Base-by-base conservation (phyloP, 192 early-diverging fungal species). In the Entomortierella chlamydospora region DNA sequence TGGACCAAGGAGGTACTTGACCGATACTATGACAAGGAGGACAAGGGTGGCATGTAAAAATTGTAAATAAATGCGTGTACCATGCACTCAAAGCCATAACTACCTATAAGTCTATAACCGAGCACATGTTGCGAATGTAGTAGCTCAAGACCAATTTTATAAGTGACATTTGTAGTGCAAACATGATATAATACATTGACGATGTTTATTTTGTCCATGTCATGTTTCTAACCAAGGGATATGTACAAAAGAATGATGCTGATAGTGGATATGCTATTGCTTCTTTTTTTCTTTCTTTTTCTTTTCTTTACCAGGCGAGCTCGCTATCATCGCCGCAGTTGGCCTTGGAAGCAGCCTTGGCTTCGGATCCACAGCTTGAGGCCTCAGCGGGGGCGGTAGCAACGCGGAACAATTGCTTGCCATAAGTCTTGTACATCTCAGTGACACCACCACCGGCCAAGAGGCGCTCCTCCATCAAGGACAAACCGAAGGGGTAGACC, bases 341-440 rank as follows among this genome's bases (percentile, higher is more conserved):
- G 65, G 59, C 68, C 65, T 76, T 76, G 17, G 64, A 67, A 1
- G 34, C 59, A 39, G 65, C 52, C 65, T 67, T 62, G 60, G 60
- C 52, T 54, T 83, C 77, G 31, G 20, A 53, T 25, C 71, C 68
- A 43, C 82, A 83, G 55, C 74, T 61, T n/a, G 12, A 47, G 4
- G 45, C 45, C 4, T 12, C 12, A 47, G 45, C 87, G 8, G 89
- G 87, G 8, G 88, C 90, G 50, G 90, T 90, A 29, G 91, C 91
- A 20, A 87, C 91, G 39, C 91, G 87, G 91, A 93, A 93, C 31
- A 93, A 81, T 68, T 86, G 84, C 70, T 88, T 85, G 70, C 91
- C 90, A 81, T 91, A 92, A 61, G 91, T 92, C 62, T 90, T 85
- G 89, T 93, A 93, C 90, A 93, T 91, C 83, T 92, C 87, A 13